Conservation (phyloP, 169 alveolate species). For the Ichthyophthirius multifiliis region DNA sequence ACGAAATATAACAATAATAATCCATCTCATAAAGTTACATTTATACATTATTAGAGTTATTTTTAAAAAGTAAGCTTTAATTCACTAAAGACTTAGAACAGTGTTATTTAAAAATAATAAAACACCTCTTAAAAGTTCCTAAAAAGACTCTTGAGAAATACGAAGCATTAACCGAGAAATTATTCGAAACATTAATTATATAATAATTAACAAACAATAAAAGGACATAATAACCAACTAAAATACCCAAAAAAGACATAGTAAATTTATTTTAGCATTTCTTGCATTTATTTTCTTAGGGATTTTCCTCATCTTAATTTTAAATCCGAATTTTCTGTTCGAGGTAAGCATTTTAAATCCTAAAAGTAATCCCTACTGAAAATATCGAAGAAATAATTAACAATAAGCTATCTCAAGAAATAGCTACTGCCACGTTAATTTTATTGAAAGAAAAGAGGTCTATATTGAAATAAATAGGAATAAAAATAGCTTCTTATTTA, state of each 20-base stretch:
- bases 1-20: constrained; percentile 10
- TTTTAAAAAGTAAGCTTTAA: neutral
- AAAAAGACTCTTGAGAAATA: neutral
- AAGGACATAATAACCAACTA: neutral
- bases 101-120: constrained; percentile 9
- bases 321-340: neutral
- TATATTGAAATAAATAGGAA: neutral
- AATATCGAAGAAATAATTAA: neutral
- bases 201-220: neutral
- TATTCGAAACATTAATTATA: neutral
- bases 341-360: neutral
- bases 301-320: neutral
- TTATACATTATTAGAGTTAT: constrained; percentile 1
- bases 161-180: constrained; percentile 6
- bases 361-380: neutral
- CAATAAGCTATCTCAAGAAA: neutral
- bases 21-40: constrained; percentile 1
- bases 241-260: neutral
- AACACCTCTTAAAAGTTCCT: neutral
- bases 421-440: neutral
- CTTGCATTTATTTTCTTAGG: neutral
- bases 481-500: neutral
- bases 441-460: constrained; percentile 1
- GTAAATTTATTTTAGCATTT: neutral
- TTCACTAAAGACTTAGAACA: neutral